These are phyloP conservation scores for Pluteus cervinus DNA, from an alignment of 768 basidiomycete genomes.

Conservation along the genomic window DNA sequence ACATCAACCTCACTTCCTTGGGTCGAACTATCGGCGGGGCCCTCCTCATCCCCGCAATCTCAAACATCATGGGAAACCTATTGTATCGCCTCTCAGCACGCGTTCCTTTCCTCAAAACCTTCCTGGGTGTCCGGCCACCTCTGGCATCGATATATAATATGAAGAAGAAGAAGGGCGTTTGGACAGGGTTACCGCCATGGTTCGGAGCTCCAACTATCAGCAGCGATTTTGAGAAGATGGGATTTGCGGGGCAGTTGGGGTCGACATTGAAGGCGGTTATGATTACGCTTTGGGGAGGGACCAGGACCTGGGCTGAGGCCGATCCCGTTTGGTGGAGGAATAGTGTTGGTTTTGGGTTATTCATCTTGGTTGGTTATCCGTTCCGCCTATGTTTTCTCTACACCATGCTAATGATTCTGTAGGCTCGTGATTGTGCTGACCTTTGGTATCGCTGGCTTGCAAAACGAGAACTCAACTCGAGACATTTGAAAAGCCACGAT, in stretches of 20 bases:
- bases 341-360: conserved; percentile 5
- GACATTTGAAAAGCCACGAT: conserved; percentile 61
- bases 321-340: conserved; percentile 65
- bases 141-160: too few relatives aligned
- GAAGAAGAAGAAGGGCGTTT: conserved; percentile 1
- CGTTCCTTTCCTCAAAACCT: conserved; percentile 31
- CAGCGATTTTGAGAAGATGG: conserved; percentile 9
- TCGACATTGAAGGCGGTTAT: conserved; percentile 30
- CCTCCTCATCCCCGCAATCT: conserved; percentile 59
- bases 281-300: conserved; percentile 47
- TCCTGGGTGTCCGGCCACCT: conserved; percentile 25
- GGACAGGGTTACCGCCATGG: conserved; percentile 13
- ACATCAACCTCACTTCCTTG: conserved; percentile 51
- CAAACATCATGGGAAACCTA: conserved; percentile 57
- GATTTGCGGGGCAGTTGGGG: conserved; percentile 20
- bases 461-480: conserved; percentile 65
- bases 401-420: background rate
- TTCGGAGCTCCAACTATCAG: conserved; percentile 7
- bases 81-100: conserved; percentile 48
- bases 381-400: conserved; percentile 14
- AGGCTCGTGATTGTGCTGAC: conserved; percentile 66
- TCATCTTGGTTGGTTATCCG: background rate
- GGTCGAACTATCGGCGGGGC: conserved; percentile 69
- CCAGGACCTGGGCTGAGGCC: conserved; percentile 54
- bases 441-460: conserved; percentile 64